Base-by-base conservation (phyloP, 1,139 yeast genomes). In the Debaryomyces robertsiae region DNA sequence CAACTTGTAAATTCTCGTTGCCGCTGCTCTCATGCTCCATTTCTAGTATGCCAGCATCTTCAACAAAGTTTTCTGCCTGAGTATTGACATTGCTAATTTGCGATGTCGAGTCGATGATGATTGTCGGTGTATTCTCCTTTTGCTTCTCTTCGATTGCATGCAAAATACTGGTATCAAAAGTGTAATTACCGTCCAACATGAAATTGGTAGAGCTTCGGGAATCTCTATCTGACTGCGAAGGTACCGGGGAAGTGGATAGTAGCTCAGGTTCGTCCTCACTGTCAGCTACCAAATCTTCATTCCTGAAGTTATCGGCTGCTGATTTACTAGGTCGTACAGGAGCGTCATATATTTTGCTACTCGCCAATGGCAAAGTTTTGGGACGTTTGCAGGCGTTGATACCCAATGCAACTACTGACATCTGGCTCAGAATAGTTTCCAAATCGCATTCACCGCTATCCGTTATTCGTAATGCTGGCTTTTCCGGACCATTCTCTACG, bases 241-340 rank as follows among this genome's bases (percentile, higher is more conserved):
- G 9, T 2, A 24, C 16, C 36, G 16, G 30, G n/a, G 28, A 27
- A 6, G 34, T 29, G 4, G 36, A 28, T 9, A 44, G 36, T 13
- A 45, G n/a, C 10, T 46, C 52, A 3, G 44, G 49, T 18, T 48
- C 52, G 6, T 42, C 50, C 30, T 47, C 52, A 32, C 52, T 48
- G 32, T 48, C 45, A n/a, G 32, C 52, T 3, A 47, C 34, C 2
- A 36, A 23, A 9, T 41, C 44, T 9, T 30, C 44, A 3, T 35
- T 34, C 4, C 9, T 14, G 14, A 4, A 35, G 14, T 7, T 19
- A n/a, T 11, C 2, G 2, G n/a, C 31, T 10, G 31, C 37, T 13
- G 37, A 23, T 15, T 11, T 31, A 9, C 22, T 23, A 18, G 25
- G 16, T 11, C 35, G 22, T 14, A 9, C 6, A 23, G 6, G 14